Conservation (phyloP, 306 rosid genomes). For the Lablab purpureus region DNA sequence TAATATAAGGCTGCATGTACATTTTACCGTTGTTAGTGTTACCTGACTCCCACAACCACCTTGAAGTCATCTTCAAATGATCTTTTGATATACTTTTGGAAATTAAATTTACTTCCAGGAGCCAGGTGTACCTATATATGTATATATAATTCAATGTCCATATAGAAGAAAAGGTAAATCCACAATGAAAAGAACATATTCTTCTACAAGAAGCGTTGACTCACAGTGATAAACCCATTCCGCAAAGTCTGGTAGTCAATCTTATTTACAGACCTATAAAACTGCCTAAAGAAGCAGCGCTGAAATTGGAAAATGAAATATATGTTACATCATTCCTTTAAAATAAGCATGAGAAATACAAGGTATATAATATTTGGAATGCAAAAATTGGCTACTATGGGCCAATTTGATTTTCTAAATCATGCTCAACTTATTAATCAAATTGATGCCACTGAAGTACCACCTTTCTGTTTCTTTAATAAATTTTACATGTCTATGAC, state of each 20-base stretch:
- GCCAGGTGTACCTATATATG: slow-evolving; percentile 74
- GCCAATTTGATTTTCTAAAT: not conserved
- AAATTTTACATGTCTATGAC: not conserved
- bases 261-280: slow-evolving; percentile 79
- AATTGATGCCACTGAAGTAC: not conserved
- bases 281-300: slow-evolving; percentile 93
- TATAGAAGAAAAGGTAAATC: not conserved
- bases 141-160: slow-evolving; percentile 39
- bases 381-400: not conserved
- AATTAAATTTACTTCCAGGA: slow-evolving; percentile 90
- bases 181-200: not conserved
- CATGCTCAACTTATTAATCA: not conserved
- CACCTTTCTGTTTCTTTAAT: not conserved
- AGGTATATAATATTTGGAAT: not conserved
- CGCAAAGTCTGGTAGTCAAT: slow-evolving; percentile 81
- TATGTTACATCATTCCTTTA: not conserved
- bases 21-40: slow-evolving; percentile 38
- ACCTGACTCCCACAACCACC: slow-evolving; percentile 89
- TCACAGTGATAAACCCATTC: slow-evolving; percentile 84
- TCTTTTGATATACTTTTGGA: slow-evolving; percentile 91
- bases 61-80: slow-evolving; percentile 96
- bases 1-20: not conserved
- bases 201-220: slow-evolving; percentile 42
- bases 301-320: slow-evolving; percentile 45
- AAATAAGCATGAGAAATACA: slow-evolving; percentile 5